Conservation (phyloP, 2,329 filamentous ascomycete species). For the Aspergillus felis region DNA sequence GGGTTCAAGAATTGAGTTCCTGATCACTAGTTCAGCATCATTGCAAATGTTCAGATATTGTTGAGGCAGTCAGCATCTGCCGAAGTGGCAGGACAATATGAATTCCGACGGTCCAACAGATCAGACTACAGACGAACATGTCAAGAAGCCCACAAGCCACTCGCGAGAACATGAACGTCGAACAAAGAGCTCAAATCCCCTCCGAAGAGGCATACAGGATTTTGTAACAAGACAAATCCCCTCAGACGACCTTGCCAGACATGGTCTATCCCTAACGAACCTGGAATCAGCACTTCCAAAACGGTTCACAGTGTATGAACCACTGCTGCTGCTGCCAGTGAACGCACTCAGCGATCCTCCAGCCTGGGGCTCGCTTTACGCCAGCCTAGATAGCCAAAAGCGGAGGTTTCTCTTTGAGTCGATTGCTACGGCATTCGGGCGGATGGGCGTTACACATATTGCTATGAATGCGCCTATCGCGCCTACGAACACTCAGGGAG, state of each 20-base stretch:
- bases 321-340: slow-evolving; percentile 54
- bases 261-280: slow-evolving; percentile 13
- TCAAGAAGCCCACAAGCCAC: background rate
- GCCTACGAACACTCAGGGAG: slow-evolving; percentile 21
- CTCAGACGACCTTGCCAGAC: slow-evolving; percentile 9
- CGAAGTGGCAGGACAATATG: background rate
- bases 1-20: background rate
- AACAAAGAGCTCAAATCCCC: slow-evolving; percentile 21
- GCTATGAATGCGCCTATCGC: slow-evolving; percentile 58
- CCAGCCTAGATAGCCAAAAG: slow-evolving; percentile 21
- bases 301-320: slow-evolving; percentile 54
- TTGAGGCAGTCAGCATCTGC: background rate
- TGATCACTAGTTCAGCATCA: background rate
- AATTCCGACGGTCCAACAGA: background rate
- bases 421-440: slow-evolving; percentile 40
- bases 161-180: slow-evolving; percentile 4
- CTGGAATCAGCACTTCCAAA: slow-evolving; percentile 31
- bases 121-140: background rate
- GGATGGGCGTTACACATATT: slow-evolving; percentile 49
- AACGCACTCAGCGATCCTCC: slow-evolving; percentile 40
- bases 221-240: slow-evolving; percentile 25
- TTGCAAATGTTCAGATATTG: background rate
- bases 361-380: slow-evolving; percentile 27
- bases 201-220: slow-evolving; percentile 28
- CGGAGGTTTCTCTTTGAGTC: slow-evolving; percentile 38